Evolutionary conservation across 2,329 filamentous ascomycete genomes (phyloP).

Genomic region (Westerdykella aurantiaca): DNA sequence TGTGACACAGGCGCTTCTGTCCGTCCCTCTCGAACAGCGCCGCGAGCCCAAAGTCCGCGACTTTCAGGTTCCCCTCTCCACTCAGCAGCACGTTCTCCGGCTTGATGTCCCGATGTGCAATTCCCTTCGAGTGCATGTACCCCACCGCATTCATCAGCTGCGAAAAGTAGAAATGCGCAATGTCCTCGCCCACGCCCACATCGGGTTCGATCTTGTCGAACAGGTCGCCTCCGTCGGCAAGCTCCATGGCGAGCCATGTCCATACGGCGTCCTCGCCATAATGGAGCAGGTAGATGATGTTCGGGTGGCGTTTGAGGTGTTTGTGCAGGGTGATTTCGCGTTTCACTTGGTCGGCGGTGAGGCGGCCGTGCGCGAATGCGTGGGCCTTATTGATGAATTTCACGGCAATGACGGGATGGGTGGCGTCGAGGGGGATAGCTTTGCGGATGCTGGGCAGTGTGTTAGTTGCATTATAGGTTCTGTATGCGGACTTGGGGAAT

Average conservation of each 20-base stretch:
- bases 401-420: slow-evolving; percentile 81
- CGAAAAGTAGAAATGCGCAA: slow-evolving; percentile 93
- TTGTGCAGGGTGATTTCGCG: slow-evolving; percentile 90
- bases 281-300: slow-evolving; percentile 89
- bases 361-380: slow-evolving; percentile 79
- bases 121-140: slow-evolving; percentile 93
- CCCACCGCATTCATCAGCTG: slow-evolving; percentile 85
- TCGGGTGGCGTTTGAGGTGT: slow-evolving; percentile 67
- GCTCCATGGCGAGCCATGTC: slow-evolving; percentile 98
- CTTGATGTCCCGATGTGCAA: slow-evolving; percentile 70
- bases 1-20: slow-evolving; percentile 72
- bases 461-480: slow-evolving; percentile 1
- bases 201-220: slow-evolving; percentile 99
- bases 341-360: slow-evolving; percentile 81
- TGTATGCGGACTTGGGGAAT: neutral
- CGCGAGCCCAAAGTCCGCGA: slow-evolving; percentile 94
- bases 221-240: slow-evolving; percentile 87
- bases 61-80: slow-evolving; percentile 77
- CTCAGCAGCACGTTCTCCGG: slow-evolving; percentile 94
- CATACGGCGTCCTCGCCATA: slow-evolving; percentile 79
- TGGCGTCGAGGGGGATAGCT: slow-evolving; percentile 65
- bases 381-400: slow-evolving; percentile 99
- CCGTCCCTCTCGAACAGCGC: slow-evolving; percentile 90
- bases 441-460: slow-evolving; percentile 68
- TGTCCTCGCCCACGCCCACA: slow-evolving; percentile 86